Conservation (phyloP, 345 rosid genomes). For the Eucalyptus coolabah region DNA sequence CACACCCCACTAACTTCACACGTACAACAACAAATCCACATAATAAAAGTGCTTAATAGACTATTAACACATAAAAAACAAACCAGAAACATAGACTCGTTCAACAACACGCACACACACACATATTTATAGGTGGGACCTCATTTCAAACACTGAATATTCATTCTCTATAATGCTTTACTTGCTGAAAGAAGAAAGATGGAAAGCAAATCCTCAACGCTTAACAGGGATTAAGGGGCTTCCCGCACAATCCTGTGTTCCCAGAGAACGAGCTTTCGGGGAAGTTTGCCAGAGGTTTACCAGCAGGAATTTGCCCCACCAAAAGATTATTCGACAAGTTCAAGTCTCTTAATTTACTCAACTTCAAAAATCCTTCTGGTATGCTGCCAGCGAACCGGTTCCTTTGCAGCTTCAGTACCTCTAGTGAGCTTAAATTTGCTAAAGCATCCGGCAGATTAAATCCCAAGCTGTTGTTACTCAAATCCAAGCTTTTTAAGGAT, state of each 20-base stretch:
- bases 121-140: too few relatives aligned
- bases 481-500: conserved; percentile 19
- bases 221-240: conserved; percentile 36
- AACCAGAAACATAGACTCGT: too few relatives aligned
- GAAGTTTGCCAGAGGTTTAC: conserved; percentile 34
- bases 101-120: too few relatives aligned
- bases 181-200: background rate
- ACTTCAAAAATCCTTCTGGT: conserved; percentile 25
- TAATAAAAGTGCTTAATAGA: too few relatives aligned
- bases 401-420: conserved; percentile 35
- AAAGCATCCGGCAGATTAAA: conserved; percentile 18
- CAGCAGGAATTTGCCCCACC: conserved; percentile 33
- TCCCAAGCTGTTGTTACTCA: conserved; percentile 23
- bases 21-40: too few relatives aligned
- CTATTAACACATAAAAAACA: too few relatives aligned
- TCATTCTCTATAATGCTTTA: background rate
- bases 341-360: conserved; percentile 27
- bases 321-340: conserved; percentile 39
- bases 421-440: conserved; percentile 17
- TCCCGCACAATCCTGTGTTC: conserved; percentile 48
- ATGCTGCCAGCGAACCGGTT: conserved; percentile 31
- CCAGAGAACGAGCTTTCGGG: conserved; percentile 32
- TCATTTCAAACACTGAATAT: background rate
- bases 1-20: too few relatives aligned
- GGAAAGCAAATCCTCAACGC: background rate